Base-by-base conservation (phyloP, 2,329 filamentous ascomycete genomes). In the Dothistroma septosporum region DNA sequence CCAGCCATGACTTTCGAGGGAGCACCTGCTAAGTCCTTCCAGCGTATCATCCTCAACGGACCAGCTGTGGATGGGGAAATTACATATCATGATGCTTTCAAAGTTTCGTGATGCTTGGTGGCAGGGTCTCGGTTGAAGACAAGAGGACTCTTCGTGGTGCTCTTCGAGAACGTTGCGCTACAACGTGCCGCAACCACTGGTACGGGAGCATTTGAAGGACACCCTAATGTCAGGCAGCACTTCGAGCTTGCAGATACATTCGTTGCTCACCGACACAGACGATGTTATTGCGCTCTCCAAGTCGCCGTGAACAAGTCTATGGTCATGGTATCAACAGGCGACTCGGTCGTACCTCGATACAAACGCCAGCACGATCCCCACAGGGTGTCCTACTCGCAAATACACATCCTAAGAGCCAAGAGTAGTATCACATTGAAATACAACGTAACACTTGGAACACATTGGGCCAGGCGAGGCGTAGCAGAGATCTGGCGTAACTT, bases 31-130 rank as follows among this genome's bases (percentile, higher is more conserved):
- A 61, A 33, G 44, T 47, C 32, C 33, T 57, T 57, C 21, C 35
- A 57, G 41, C 33, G 31, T 21, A 28, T 58, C n/a, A 12, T 31
- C 10, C 46, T 58, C 21, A 22, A 50, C 8, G 59, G 55, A 5
- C 19, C 48, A 14, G 28, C 35, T 4, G 31, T 46, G 12, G n/a
- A 22, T 9, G 55, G 59, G 6, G 35, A 37, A n/a, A 55, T 61
- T 9, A 58, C 48, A 9, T 61, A 61, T 21, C 59, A 61, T 11
- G 55, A 61, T 28, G 59, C 55, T 21, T 61, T 57, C 44, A 49
- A 35, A n/a, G n/a, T 37, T 10, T 32, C 21, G 7, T 50, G 12
- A 31, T 24, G 16, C 16, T 19, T 19, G 14, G 16, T 44, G 6
- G 2, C 4, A 49, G n/a, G 31, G 19, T 53, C 28, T n/a, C 19